Percentiles rank a stretch among this genome's conserved stretches.
These are phyloP conservation scores for Penicillium corylophilum DNA, from an alignment of 2,329 filamentous ascomycete genomes.

Conservation along the genomic window DNA sequence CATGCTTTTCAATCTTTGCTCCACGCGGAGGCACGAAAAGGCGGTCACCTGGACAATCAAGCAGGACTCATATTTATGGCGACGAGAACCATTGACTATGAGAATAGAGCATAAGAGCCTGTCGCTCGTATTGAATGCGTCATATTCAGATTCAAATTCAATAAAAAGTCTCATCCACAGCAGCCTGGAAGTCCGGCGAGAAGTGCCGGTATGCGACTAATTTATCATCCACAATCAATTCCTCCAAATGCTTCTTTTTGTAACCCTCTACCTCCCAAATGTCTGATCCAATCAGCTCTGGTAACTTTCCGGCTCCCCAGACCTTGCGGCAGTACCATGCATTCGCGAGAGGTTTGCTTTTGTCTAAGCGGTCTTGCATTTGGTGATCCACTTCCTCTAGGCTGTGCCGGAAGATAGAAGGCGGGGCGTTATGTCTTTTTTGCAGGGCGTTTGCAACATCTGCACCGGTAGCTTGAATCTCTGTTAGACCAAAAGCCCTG, in stretches of 20 bases:
- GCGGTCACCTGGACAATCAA: too few relatives aligned
- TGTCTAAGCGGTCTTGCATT: slow-evolving; percentile 1
- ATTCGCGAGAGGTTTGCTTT: slow-evolving; percentile 1
- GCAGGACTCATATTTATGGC: too few relatives aligned
- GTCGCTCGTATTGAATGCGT: too few relatives aligned
- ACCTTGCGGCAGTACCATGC: slow-evolving; percentile 16
- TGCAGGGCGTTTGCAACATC: slow-evolving; percentile 12
- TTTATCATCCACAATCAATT: neutral
- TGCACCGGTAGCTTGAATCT: slow-evolving; percentile 12
- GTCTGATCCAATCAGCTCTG: slow-evolving; percentile 7
- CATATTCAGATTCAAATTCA: too few relatives aligned
- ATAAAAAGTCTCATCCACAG: neutral
- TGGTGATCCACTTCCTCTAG: slow-evolving; percentile 4
- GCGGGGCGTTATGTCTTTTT: slow-evolving; percentile 2
- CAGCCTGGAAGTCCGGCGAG: neutral
- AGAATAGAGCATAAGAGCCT: too few relatives aligned
- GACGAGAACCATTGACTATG: too few relatives aligned
- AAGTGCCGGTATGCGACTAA: neutral
- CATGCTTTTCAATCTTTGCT: too few relatives aligned
- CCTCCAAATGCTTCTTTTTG: slow-evolving; percentile 4
- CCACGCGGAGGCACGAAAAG: too few relatives aligned
- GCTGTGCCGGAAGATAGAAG: slow-evolving; percentile 3
- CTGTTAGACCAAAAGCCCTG: slow-evolving; percentile 11
- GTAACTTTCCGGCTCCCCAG: slow-evolving; percentile 15
- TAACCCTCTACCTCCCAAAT: slow-evolving; percentile 15